Percentiles rank a stretch among this genome's conserved stretches.
These are phyloP conservation scores for Clausena lansium DNA, from an alignment of 345 rosid species.

Conservation along the genomic window DNA sequence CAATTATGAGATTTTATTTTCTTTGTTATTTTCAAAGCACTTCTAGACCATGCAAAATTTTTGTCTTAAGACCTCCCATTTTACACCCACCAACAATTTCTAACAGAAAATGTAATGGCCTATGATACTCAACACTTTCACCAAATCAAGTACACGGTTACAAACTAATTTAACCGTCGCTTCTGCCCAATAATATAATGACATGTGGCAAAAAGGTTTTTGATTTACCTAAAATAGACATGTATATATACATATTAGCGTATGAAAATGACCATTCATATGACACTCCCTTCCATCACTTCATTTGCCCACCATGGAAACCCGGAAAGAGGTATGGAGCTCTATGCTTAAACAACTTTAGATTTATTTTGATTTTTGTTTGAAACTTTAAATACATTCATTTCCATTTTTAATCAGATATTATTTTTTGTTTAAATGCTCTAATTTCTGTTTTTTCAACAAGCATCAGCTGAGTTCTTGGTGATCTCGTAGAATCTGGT, in stretches of 20 bases:
- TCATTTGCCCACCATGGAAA: not conserved
- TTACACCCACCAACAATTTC: not conserved
- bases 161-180: not conserved
- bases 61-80: not conserved
- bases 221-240: not conserved
- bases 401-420: not conserved
- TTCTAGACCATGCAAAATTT: not conserved
- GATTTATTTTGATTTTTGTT: not conserved
- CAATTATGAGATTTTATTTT: not conserved
- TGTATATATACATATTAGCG: not conserved
- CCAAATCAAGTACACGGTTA: not conserved
- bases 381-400: not conserved
- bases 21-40: not conserved
- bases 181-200: not conserved
- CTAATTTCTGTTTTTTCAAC: not conserved
- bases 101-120: not conserved
- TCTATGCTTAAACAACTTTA: not conserved
- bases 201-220: not conserved
- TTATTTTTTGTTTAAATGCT: not conserved
- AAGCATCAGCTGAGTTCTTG: not conserved
- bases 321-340: not conserved
- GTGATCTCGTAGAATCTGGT: too few species aligned
- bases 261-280: not conserved
- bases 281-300: not conserved
- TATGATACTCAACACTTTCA: not conserved